Evolutionary conservation across 805 yeast species (phyloP), one percentile per base, ranked within the genome.

Genomic region (Nakazawaea molendinolei): DNA sequence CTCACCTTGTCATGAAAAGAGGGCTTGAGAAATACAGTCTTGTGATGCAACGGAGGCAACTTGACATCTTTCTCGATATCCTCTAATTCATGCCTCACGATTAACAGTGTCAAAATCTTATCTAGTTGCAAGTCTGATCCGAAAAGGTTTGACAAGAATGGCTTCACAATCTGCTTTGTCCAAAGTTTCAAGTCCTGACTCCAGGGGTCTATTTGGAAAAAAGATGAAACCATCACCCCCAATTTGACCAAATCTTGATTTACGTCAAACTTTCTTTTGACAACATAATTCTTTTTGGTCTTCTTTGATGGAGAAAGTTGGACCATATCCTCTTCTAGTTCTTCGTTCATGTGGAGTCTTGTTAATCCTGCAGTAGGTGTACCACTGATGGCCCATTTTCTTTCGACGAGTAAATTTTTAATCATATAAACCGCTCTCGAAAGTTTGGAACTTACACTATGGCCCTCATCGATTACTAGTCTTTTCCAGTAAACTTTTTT

Each of bases 351-450:
- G 43, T 74, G 71, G 6, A 76, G 49, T 29, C 66, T 67, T 0
- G 86, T 77, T 35, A 80, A 56, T 0, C 89, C 89, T 0, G 82
- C 68, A 0, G 86, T 79, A 4, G 87, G 87, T 0, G 89, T 80
- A 21, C 89, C 87, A 0, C 83, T 75, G 1, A 80, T 84, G 0
- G 79, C 76, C 89, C 89, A 80, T 41, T 72, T 65, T 34, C 86
- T 62, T 47, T 80, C 89, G 7, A 72, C 71, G 32, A 56, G 52
- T 31, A 81, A 48, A 16, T 60, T 55, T 23, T 61, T 62, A 14
- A 83, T 75, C 23, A 74, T 49, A 7, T 54, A 48, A 6, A 73
- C 77, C 0, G 73, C 65, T 33, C 71, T 60, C 0, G 83, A 65
- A 1, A 65, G 51, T 38, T 66, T 67, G 6, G 79, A 65, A 40